A percentile compares a stretch with the other conserved stretches of the same genome.
Evolutionary conservation across 108 stramenopile species (phyloP).

Genomic region (Pseudonitzschia delicatissima): DNA sequence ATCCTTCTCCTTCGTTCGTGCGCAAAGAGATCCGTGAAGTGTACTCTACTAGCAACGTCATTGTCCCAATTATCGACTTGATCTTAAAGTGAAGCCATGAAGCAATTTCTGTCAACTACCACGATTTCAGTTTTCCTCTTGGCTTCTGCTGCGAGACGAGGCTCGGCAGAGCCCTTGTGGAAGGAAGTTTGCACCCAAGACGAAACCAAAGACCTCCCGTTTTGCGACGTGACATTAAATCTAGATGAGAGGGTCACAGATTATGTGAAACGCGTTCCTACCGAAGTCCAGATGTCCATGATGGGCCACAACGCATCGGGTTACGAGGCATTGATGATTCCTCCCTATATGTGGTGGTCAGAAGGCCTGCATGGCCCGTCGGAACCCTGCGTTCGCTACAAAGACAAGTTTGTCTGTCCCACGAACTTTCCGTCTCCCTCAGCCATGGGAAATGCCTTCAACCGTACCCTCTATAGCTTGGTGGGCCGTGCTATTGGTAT

Average conservation of each 20-base stretch:
- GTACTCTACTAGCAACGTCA: background rate
- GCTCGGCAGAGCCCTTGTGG: slow-evolving; percentile 21
- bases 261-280: slow-evolving; percentile 32
- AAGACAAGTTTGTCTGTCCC: slow-evolving; percentile 17
- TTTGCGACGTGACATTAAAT: slow-evolving; percentile 29
- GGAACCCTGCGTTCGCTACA: slow-evolving; percentile 26
- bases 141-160: background rate
- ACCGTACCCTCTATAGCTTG: slow-evolving; percentile 41
- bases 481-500: slow-evolving; percentile 49
- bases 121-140: background rate
- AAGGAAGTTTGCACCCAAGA: slow-evolving; percentile 7
- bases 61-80: background rate
- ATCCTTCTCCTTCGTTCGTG: background rate
- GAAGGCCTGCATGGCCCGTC: slow-evolving; percentile 52
- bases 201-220: slow-evolving; percentile 16
- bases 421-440: slow-evolving; percentile 55
- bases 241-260: slow-evolving; percentile 30
- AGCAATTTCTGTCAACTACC: background rate
- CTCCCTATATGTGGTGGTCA: slow-evolving; percentile 56
- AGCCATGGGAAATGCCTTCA: slow-evolving; percentile 47
- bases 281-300: slow-evolving; percentile 32
- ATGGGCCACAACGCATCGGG: slow-evolving; percentile 35
- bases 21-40: too few relatives aligned
- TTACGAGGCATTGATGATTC: slow-evolving; percentile 26
- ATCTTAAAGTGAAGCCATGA: background rate